Conservation (phyloP, 768 basidiomycete genomes). For the Xerocomus potaroensis region DNA sequence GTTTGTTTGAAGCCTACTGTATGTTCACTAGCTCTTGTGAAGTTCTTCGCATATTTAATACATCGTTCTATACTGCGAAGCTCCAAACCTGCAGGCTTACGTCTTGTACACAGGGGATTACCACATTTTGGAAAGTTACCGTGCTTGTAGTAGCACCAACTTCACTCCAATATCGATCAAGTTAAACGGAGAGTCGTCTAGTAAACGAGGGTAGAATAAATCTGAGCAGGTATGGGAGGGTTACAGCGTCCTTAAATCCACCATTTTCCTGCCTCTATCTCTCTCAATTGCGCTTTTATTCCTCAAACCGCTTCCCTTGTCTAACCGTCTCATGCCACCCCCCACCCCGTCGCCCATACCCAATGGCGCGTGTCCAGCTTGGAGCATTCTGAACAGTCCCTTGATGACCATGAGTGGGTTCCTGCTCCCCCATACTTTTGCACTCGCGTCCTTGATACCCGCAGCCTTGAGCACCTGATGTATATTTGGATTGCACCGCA, state of each 20-base stretch:
- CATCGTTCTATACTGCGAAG: too few species aligned
- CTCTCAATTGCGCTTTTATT: conserved; percentile 71
- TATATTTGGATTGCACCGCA: conserved; percentile 83
- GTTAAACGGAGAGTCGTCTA: too few species aligned
- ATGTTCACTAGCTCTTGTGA: too few species aligned
- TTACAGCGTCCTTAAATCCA: conserved; percentile 55
- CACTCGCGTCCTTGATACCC: conserved; percentile 92
- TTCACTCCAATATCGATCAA: too few species aligned
- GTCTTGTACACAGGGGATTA: too few species aligned
- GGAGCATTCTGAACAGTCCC: conserved; percentile 75
- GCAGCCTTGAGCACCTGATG: conserved; percentile 90
- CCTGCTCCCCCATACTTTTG: conserved; percentile 91
- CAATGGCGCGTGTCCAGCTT: conserved; percentile 76
- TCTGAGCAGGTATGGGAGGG: too few species aligned
- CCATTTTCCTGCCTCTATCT: conserved; percentile 74
- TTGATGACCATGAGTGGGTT: conserved; percentile 79
- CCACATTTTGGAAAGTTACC: too few species aligned
- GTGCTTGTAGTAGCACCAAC: too few species aligned
- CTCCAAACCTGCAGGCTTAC: too few species aligned
- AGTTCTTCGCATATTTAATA: too few species aligned
- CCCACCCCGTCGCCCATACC: conserved; percentile 82
- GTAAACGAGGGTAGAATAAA: too few species aligned
- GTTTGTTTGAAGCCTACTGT: too few species aligned
- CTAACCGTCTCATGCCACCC: conserved; percentile 61
- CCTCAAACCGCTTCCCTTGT: conserved; percentile 72